Evolutionary conservation across 331 rosid species (phyloP), one percentile per base, ranked within the genome.

Genomic region (Saraca asoca): DNA sequence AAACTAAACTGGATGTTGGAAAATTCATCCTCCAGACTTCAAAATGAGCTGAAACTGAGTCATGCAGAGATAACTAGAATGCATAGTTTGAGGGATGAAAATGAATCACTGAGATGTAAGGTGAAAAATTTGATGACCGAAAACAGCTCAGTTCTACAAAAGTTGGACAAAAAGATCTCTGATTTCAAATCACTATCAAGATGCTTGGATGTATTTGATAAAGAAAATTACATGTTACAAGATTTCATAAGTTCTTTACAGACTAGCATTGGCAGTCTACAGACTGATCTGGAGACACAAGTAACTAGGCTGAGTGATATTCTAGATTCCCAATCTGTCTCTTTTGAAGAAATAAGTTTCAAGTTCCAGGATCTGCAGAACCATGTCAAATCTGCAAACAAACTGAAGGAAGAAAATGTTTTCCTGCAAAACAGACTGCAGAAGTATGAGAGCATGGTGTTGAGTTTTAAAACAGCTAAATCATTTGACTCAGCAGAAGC

Each of bases 11-110:
- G n/a, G 49, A 29, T 12, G 68, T 73, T 81, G 74, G 74, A 83
- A 67, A 78, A 13, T 64, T 78, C 77, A 20, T 83, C 85, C 17
- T 0, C 9, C 58, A 52, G 48, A 48, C 83, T 83, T 53, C 67
- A 79, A 79, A 67, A 70, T 46, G 86, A 75, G 45, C 62, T 90
- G 70, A 77, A 42, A 57, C 57, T 54, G 58, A 79, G 65, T 71
- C 80, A 80, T 64, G 81, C 69, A 5, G 85, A 90, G 79, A 49
- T 87, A 66, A 71, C 67, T 63, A 74, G 80, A 71, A 49, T 79
- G 71, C 74, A 68, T 64, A 58, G 49, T 57, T 75, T 84, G 49
- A 71, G 53, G 68, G 71, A 59, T 55, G 85, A 81, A 69, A 79
- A 73, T 64, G 78, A 76, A 37, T 62, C 29, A 2, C 73, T 81